Percentiles rank a stretch among this genome's conserved stretches.
phyloP scores from a whole-genome alignment of 2,329 filamentous ascomycete species.

The Pleurostoma richardsiae region DNA sequence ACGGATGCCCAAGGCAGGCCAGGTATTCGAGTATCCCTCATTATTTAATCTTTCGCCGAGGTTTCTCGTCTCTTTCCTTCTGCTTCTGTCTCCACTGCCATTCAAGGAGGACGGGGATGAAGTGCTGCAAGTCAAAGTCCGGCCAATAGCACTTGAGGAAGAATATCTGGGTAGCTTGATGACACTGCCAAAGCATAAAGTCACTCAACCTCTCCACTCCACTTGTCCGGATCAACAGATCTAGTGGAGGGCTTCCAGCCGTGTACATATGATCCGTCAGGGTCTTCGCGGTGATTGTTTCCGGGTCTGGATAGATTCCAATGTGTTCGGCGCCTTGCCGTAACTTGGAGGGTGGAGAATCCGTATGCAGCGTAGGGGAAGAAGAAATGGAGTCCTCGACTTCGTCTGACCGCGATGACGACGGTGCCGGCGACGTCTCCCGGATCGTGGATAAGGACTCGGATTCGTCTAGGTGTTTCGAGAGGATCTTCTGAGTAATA shows the following conservation, averaged over 20 bases:
- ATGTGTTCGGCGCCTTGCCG: conserved; percentile 25
- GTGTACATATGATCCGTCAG: conserved; percentile 87
- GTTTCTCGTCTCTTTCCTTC: conserved; percentile 44
- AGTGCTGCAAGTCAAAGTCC: conserved; percentile 90
- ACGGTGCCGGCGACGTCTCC: conserved; percentile 39
- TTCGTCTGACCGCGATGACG: conserved; percentile 38
- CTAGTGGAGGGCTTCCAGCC: conserved; percentile 75
- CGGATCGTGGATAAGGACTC: conserved; percentile 44
- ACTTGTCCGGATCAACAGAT: conserved; percentile 87
- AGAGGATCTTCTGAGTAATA: conserved; percentile 80
- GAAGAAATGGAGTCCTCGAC: conserved; percentile 53
- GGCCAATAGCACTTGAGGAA: conserved; percentile 94
- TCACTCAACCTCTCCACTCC: conserved; percentile 90
- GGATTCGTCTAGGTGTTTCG: conserved; percentile 50
- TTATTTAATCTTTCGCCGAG: conserved; percentile 28
- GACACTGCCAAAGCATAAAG: conserved; percentile 98
- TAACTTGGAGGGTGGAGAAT: conserved; percentile 39
- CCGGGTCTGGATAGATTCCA: conserved; percentile 62
- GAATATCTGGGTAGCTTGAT: conserved; percentile 86
- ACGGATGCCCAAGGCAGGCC: too few relatives aligned
- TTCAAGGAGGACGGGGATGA: conserved; percentile 85
- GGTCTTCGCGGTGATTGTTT: conserved; percentile 79
- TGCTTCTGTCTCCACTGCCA: conserved; percentile 71
- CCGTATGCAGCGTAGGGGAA: conserved; percentile 53
- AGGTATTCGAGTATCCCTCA: conserved; percentile 3